Evolutionary conservation across 2,329 filamentous ascomycete species (phyloP).

Genomic region (Lecanoromycetidae sp.): DNA sequence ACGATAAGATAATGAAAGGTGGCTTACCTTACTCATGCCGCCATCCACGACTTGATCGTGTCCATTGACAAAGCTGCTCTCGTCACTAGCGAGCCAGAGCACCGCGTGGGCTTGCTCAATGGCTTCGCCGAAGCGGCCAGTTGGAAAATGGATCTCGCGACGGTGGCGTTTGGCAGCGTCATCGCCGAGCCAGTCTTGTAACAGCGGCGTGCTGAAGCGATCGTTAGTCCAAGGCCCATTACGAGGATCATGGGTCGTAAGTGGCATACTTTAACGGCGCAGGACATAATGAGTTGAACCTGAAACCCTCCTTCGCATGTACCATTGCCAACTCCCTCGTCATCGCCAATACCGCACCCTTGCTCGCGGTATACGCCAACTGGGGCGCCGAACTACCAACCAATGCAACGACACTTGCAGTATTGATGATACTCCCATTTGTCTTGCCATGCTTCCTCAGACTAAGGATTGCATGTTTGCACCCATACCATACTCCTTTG

Average conservation of each 20-base stretch:
- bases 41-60: constrained; percentile 92
- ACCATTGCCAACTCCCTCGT: constrained; percentile 86
- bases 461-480: constrained; percentile 78
- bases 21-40: constrained; percentile 65
- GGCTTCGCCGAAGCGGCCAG: constrained; percentile 82
- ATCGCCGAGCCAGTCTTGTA: constrained; percentile 89
- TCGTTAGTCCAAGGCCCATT: too few relatives aligned
- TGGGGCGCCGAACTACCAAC: constrained; percentile 81
- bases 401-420: constrained; percentile 75
- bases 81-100: constrained; percentile 74
- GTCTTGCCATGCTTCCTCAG: constrained; percentile 70
- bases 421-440: constrained; percentile 78
- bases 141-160: constrained; percentile 81
- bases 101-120: constrained; percentile 86
- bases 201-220: constrained; percentile 55
- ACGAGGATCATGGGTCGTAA: background rate
- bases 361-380: constrained; percentile 85
- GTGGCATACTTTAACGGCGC: constrained; percentile 61
- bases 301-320: constrained; percentile 76
- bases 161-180: constrained; percentile 68
- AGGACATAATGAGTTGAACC: constrained; percentile 85
- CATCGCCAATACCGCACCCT: constrained; percentile 81
- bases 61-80: constrained; percentile 81
- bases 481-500: constrained; percentile 95
- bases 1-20: too few relatives aligned